Percentiles rank a stretch among this genome's conserved stretches.
These are phyloP conservation scores for Trypanosoma melophagium DNA, from an alignment of 208 protist genomes.

Conservation along the genomic window DNA sequence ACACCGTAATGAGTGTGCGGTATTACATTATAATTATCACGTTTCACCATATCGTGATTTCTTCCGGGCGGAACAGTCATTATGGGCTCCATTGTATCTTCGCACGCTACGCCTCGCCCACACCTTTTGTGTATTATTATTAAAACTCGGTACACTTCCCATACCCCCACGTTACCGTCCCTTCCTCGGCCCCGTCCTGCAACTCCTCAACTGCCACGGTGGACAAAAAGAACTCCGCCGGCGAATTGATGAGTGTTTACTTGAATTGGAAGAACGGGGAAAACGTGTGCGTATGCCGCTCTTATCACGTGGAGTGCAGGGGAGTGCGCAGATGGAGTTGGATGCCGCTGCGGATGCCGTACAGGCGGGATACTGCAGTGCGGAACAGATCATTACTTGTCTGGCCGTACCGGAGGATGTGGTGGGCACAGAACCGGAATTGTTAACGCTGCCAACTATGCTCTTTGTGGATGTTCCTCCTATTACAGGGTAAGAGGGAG, in stretches of 20 bases:
- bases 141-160: conserved; percentile 43
- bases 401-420: conserved; percentile 71
- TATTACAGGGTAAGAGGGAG: conserved; percentile 4
- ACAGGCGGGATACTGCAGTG: conserved; percentile 9
- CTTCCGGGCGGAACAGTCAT: conserved; percentile 33
- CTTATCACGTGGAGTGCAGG: conserved; percentile 31
- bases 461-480: conserved; percentile 27
- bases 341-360: conserved; percentile 35
- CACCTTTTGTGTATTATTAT: conserved; percentile 63
- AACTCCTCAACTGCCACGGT: conserved; percentile 65
- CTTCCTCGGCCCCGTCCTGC: conserved; percentile 58
- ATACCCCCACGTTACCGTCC: conserved; percentile 51
- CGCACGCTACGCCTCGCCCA: conserved; percentile 62
- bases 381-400: conserved; percentile 45
- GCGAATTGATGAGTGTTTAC: conserved; percentile 50
- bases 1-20: conserved; percentile 42
- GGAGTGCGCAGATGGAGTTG: conserved; percentile 33
- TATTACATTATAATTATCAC: conserved; percentile 54
- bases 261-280: conserved; percentile 71
- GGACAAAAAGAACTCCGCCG: conserved; percentile 73
- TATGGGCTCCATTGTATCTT: conserved; percentile 73
- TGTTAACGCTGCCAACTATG: conserved; percentile 31
- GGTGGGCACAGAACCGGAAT: conserved; percentile 35
- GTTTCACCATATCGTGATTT: conserved; percentile 56
- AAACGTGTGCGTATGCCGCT: conserved; percentile 68